Conservation (phyloP, 2,329 filamentous ascomycete genomes). For the Raffaelea deltoideospora region DNA sequence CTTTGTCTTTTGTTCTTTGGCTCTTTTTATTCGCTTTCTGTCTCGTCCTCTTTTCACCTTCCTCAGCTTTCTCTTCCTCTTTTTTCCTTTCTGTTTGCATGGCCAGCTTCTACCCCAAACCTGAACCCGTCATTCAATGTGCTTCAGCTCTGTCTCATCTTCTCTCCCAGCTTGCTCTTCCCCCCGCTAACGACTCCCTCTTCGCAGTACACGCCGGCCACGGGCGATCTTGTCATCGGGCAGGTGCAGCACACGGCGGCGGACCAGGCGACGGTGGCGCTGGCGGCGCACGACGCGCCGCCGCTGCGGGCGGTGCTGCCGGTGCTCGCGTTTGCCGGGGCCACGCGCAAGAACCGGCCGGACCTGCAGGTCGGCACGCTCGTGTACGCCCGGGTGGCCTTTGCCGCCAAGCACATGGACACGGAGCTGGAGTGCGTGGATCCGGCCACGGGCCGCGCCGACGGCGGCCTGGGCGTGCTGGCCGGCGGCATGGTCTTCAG, state of each 20-base stretch:
- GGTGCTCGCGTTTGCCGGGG: slow-evolving; percentile 83
- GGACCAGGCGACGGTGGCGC: slow-evolving; percentile 66
- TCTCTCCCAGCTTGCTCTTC: slow-evolving; percentile 6
- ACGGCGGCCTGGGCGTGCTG: slow-evolving; percentile 75
- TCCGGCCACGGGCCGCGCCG: slow-evolving; percentile 69
- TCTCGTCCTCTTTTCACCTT: slow-evolving; percentile 18
- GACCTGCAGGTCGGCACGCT: slow-evolving; percentile 59
- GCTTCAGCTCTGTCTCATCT: slow-evolving; percentile 14
- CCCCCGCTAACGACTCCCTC: slow-evolving; percentile 8
- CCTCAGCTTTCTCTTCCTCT: background rate
- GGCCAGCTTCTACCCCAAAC: background rate
- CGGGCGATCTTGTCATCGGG: slow-evolving; percentile 80
- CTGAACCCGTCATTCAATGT: background rate
- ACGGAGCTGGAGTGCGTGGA: slow-evolving; percentile 85
- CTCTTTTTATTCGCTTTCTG: slow-evolving; percentile 7
- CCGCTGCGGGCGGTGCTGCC: slow-evolving; percentile 49
- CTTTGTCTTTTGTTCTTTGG: background rate
- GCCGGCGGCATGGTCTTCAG: slow-evolving; percentile 72
- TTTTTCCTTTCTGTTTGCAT: background rate
- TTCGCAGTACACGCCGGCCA: slow-evolving; percentile 66
- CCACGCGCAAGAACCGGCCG: slow-evolving; percentile 81
- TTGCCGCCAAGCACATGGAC: slow-evolving; percentile 70
- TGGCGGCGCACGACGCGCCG: slow-evolving; percentile 49
- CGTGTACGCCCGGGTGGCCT: slow-evolving; percentile 74
- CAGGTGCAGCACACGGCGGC: slow-evolving; percentile 60